Evolutionary conservation across 2,329 filamentous ascomycete species (phyloP).

Genomic region (Talaromyces sp.): DNA sequence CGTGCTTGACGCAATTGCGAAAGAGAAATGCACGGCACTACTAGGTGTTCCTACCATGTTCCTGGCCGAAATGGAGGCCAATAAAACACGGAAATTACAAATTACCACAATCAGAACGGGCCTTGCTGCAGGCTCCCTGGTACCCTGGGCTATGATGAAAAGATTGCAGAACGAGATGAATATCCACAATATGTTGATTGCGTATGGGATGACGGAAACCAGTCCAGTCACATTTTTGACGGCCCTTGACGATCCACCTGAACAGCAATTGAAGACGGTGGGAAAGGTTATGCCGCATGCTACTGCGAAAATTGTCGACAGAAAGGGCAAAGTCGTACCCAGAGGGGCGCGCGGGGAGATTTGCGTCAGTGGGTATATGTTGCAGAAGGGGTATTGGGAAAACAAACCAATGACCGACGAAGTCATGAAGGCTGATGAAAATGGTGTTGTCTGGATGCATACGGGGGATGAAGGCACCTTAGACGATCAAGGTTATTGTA

Average conservation of each 20-base stretch:
- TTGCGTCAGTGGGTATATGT: slow-evolving; percentile 67
- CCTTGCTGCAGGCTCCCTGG: slow-evolving; percentile 74
- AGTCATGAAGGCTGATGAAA: slow-evolving; percentile 60
- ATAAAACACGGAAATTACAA: slow-evolving; percentile 42
- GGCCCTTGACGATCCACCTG: slow-evolving; percentile 62
- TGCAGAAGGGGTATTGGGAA: slow-evolving; percentile 54
- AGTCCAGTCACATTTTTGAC: slow-evolving; percentile 67
- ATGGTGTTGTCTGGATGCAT: slow-evolving; percentile 53
- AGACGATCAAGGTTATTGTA: slow-evolving; percentile 57
- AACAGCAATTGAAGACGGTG: slow-evolving; percentile 66
- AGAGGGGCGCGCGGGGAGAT: slow-evolving; percentile 64
- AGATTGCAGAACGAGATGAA: slow-evolving; percentile 65
- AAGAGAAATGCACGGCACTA: slow-evolving; percentile 58
- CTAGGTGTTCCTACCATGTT: slow-evolving; percentile 94
- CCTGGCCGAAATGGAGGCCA: slow-evolving; percentile 71
- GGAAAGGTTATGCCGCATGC: slow-evolving; percentile 79
- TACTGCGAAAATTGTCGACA: slow-evolving; percentile 66
- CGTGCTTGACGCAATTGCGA: slow-evolving; percentile 56
- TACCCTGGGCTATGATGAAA: slow-evolving; percentile 65
- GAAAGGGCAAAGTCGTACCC: slow-evolving; percentile 56
- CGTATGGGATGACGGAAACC: slow-evolving; percentile 89
- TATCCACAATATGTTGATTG: slow-evolving; percentile 74
- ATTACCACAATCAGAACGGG: slow-evolving; percentile 68
- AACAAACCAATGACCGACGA: slow-evolving; percentile 57
- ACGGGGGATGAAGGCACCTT: slow-evolving; percentile 55